Percentiles rank a stretch among this genome's conserved stretches.
phyloP scores from a whole-genome alignment of 352 stramenopile genomes.

The Globisporangium iwayamae region DNA sequence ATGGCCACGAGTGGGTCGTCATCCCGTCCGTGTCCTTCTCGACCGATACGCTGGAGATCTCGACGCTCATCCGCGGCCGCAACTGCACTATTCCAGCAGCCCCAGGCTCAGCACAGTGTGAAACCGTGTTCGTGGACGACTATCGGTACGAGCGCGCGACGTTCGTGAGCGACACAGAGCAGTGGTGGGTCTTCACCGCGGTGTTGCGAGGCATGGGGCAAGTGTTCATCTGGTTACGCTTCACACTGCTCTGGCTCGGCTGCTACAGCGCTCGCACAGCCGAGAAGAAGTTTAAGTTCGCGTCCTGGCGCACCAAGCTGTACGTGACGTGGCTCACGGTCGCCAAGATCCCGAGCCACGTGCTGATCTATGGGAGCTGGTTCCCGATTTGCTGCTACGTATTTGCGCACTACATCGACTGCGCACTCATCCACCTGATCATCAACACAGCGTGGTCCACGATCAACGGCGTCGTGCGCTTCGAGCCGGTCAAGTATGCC shows the following conservation, averaged over 20 bases:
- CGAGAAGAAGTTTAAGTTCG: slow-evolving; percentile 9
- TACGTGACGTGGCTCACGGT: slow-evolving; percentile 15
- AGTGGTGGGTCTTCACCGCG: slow-evolving; percentile 26
- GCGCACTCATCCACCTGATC: slow-evolving; percentile 19
- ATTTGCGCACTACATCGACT: slow-evolving; percentile 28
- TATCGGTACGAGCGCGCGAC: slow-evolving; percentile 52
- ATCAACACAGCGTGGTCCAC: slow-evolving; percentile 23
- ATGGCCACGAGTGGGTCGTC: slow-evolving; percentile 13
- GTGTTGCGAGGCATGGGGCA: slow-evolving; percentile 31
- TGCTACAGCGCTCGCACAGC: slow-evolving; percentile 15
- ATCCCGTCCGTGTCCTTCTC: neutral
- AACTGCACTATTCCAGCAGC: neutral
- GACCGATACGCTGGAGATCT: slow-evolving; percentile 25
- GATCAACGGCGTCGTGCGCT: slow-evolving; percentile 16
- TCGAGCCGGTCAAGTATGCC: slow-evolving; percentile 19
- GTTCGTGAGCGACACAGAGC: slow-evolving; percentile 29
- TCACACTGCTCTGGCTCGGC: slow-evolving; percentile 22
- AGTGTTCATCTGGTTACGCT: slow-evolving; percentile 39
- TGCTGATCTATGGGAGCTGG: slow-evolving; percentile 39
- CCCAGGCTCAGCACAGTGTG: neutral
- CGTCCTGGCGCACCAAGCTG: neutral
- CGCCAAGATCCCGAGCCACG: slow-evolving; percentile 24
- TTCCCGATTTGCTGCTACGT: slow-evolving; percentile 28
- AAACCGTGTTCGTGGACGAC: slow-evolving; percentile 31
- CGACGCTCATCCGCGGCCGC: slow-evolving; percentile 29